Evolutionary conservation across 176 grass and related monocot species (phyloP), one percentile per base, ranked within the genome.

Genomic region (Typha latifolia): DNA sequence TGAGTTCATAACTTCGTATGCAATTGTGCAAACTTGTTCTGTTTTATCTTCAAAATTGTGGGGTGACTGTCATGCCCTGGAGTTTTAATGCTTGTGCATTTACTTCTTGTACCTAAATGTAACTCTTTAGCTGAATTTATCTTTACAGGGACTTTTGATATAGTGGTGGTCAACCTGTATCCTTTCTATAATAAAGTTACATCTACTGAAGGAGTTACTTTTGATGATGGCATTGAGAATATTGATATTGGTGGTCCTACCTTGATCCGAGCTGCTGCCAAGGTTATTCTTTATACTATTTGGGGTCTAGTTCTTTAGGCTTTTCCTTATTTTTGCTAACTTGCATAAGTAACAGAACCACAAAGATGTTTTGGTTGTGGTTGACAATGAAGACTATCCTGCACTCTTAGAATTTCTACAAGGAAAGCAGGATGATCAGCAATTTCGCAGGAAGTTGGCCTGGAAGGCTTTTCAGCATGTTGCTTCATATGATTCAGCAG

Each of bases 141-240:
- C 51, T 32, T 31, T 20, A 62, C 72, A 96, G 93, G 85, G 20
- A 91, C 88, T 84, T 91, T 96, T 82, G 93, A 96, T 72, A 76
- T 96, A 56, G 93, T 96, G 68, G 93, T 96, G 66, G 88, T 96
- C 49, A 96, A 96, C 51, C 80, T 96, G 67, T 96, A 96, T 80
- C 93, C 93, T 49, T 96, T 91, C 67, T 91, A 96, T 73, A 79
- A 86, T 26, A 96, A 96, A 67, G 93, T 96, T 72, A 96, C 93
- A 29, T 70, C 70, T 34, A 81, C 85, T 14, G 81, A 62, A 72
- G 24, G 57, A 67, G 81, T 96, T 66, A 74, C 88, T 78, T 91
- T 96, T 75, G 93, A 96, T 56, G 93, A 91, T 65, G 93, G 93
- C 31, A 78, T 91, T 78, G 93, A 96, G 78, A 96, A 84, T 80